Percentiles rank a stretch among this genome's conserved stretches.
These are phyloP conservation scores for Cercospora zeina DNA, from an alignment of 2,329 filamentous ascomycete species.

Conservation along the genomic window DNA sequence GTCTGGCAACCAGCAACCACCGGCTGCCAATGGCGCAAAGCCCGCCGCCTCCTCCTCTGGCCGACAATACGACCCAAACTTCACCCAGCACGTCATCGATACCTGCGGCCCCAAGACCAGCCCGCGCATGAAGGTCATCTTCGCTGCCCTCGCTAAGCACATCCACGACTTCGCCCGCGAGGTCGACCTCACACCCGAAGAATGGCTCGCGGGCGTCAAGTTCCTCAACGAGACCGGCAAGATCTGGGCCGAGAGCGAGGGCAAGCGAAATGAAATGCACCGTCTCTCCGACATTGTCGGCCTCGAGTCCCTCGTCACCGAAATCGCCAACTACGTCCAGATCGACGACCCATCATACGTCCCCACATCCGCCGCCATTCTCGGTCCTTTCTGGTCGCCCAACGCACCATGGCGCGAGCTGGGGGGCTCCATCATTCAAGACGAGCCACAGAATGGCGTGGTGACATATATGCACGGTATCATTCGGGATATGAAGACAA, in stretches of 20 bases:
- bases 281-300: constrained; percentile 72
- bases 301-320: constrained; percentile 68
- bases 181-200: constrained; percentile 72
- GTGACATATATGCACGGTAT: constrained; percentile 68
- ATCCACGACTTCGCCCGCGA: constrained; percentile 78
- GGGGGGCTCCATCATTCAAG: constrained; percentile 66
- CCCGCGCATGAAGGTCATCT: constrained; percentile 64
- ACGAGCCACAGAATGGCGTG: constrained; percentile 59
- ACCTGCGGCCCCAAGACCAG: constrained; percentile 69
- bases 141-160: constrained; percentile 66
- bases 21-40: constrained; percentile 11
- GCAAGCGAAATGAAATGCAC: constrained; percentile 72
- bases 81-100: constrained; percentile 72
- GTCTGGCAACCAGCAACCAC: constrained; percentile 14
- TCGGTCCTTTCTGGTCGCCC: constrained; percentile 77
- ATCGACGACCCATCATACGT: constrained; percentile 61
- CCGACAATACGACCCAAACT: constrained; percentile 68
- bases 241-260: constrained; percentile 56
- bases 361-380: constrained; percentile 73
- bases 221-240: constrained; percentile 75
- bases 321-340: constrained; percentile 63
- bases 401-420: constrained; percentile 68
- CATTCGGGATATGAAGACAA: constrained; percentile 64
- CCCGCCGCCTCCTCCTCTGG: constrained; percentile 15
- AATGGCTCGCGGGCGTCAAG: constrained; percentile 74